Evolutionary conservation across 2,329 filamentous ascomycete genomes (phyloP).

Genomic region (Phialocephala sp.): DNA sequence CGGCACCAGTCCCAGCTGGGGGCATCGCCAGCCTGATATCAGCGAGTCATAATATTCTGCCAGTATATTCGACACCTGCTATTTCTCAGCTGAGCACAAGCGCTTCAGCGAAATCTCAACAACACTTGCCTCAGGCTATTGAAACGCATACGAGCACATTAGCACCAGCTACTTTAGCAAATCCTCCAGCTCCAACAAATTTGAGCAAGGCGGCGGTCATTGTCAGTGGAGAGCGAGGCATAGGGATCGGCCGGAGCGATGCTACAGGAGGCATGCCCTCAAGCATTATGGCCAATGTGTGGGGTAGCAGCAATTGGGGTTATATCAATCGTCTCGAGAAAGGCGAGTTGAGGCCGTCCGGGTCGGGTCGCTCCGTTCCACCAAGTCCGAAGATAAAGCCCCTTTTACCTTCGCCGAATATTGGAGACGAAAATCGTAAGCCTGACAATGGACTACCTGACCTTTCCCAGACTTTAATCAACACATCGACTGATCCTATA

Average conservation of each 20-base stretch:
- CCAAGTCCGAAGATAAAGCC: constrained; percentile 36
- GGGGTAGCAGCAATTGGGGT: constrained; percentile 88
- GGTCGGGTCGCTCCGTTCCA: constrained; percentile 33
- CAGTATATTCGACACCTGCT: constrained; percentile 58
- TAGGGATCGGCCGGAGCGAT: constrained; percentile 65
- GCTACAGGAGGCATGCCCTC: constrained; percentile 76
- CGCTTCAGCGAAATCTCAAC: constrained; percentile 43
- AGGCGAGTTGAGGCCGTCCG: constrained; percentile 51
- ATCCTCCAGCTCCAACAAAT: constrained; percentile 81
- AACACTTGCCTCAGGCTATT: constrained; percentile 45
- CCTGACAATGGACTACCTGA: constrained; percentile 33
- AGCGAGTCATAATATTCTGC: constrained; percentile 79
- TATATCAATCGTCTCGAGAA: constrained; percentile 66
- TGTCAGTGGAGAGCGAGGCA: constrained; percentile 76
- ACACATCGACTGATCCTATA: constrained; percentile 34
- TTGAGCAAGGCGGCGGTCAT: constrained; percentile 86
- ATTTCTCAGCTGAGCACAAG: constrained; percentile 31
- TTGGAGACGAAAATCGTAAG: constrained; percentile 40
- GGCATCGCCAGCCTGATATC: constrained; percentile 88
- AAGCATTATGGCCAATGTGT: constrained; percentile 89
- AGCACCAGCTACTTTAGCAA: constrained; percentile 82
- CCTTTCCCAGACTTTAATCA: constrained; percentile 28
- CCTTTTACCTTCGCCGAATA: constrained; percentile 36
- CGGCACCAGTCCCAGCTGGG: constrained; percentile 51
- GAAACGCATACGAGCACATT: constrained; percentile 65